Evolutionary conservation across 2,329 filamentous ascomycete genomes (phyloP).

Genomic region (Colletotrichum theobromicola): DNA sequence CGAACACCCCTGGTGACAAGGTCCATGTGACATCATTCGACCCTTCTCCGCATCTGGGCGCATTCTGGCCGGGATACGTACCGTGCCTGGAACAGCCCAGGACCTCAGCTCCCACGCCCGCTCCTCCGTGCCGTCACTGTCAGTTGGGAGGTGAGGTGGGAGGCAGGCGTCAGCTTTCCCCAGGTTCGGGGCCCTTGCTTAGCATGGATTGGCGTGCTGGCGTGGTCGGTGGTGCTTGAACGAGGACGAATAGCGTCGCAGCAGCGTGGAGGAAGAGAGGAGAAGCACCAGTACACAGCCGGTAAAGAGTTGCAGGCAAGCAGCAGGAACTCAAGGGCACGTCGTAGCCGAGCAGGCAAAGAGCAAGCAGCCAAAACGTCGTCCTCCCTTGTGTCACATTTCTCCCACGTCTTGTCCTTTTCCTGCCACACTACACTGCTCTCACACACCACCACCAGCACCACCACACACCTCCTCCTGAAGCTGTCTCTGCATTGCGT

Average conservation of each 20-base stretch:
- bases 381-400: slow-evolving; percentile 14
- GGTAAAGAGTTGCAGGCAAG: neutral
- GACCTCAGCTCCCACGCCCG: neutral
- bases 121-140: neutral
- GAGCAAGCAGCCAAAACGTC: neutral
- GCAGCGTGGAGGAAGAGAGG: neutral
- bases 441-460: neutral
- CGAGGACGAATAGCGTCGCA: slow-evolving; percentile 1
- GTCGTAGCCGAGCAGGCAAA: neutral
- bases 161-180: slow-evolving; percentile 19
- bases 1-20: neutral
- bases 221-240: slow-evolving; percentile 1
- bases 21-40: slow-evolving; percentile 21
- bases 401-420: neutral
- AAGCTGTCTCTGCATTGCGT: slow-evolving; percentile 13
- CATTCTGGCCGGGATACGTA: slow-evolving; percentile 19
- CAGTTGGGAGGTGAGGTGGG: neutral
- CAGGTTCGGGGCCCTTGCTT: slow-evolving; percentile 12
- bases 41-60: slow-evolving; percentile 20
- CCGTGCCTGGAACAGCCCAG: neutral
- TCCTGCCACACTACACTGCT: slow-evolving; percentile 1
- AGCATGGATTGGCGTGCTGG: slow-evolving; percentile 2
- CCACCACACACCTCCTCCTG: slow-evolving; percentile 11
- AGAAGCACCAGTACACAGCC: neutral
- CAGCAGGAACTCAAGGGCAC: neutral